Evolutionary conservation across 139 green algal species (phyloP).

Genomic region (Penium margaritaceum): DNA sequence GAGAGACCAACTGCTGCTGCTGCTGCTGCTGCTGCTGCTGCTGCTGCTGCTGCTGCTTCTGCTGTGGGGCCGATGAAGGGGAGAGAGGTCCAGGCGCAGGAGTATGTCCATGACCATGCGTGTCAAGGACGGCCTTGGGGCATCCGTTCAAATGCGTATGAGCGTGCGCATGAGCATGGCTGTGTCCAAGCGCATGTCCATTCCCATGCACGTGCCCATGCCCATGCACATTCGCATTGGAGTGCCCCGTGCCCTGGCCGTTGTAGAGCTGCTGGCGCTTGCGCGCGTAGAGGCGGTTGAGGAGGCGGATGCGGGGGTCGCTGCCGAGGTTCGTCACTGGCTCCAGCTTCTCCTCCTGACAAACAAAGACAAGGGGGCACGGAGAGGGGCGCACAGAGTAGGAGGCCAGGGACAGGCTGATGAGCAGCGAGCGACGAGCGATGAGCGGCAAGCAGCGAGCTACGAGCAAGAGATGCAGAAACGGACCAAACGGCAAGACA

Average conservation of each 20-base stretch:
- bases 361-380: too few species aligned
- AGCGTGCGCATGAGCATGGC: not conserved
- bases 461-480: too few species aligned
- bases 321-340: slow-evolving; percentile 53
- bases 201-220: not conserved
- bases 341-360: slow-evolving; percentile 75
- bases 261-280: slow-evolving; percentile 58
- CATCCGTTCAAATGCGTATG: not conserved
- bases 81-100: too few species aligned
- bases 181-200: not conserved
- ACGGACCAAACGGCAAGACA: too few species aligned
- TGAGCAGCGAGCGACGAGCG: too few species aligned
- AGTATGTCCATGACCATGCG: not conserved
- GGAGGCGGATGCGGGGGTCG: slow-evolving; percentile 63
- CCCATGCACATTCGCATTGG: not conserved
- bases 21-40: too few species aligned
- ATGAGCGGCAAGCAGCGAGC: too few species aligned
- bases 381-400: too few species aligned
- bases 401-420: not conserved
- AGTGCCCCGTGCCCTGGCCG: slow-evolving; percentile 3
- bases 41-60: too few species aligned
- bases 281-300: slow-evolving; percentile 67
- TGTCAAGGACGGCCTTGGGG: not conserved
- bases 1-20: too few species aligned
- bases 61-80: too few species aligned